Evolutionary conservation across 2,329 filamentous ascomycete species (phyloP).

Genomic region (Aspergillus awamori): DNA sequence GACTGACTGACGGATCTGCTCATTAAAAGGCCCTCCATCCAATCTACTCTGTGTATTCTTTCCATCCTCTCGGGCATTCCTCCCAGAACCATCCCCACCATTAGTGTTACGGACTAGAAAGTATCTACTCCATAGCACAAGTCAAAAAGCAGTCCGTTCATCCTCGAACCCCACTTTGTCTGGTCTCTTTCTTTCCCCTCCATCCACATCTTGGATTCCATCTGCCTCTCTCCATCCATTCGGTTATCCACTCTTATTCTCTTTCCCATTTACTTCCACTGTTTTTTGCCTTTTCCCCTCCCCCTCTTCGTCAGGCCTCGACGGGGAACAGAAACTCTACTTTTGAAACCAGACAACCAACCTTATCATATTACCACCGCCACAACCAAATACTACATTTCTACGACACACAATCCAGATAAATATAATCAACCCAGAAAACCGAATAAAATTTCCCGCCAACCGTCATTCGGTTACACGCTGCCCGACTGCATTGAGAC

Average conservation of each 20-base stretch:
- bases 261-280: conserved; percentile 18
- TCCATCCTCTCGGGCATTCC: neutral
- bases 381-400: too few relatives aligned
- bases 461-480: conserved; percentile 20
- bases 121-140: too few relatives aligned
- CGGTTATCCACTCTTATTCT: neutral
- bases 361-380: neutral
- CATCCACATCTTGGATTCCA: too few relatives aligned
- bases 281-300: conserved; percentile 17
- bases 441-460: neutral
- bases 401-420: too few relatives aligned
- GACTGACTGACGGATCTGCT: neutral
- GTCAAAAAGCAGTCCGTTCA: neutral
- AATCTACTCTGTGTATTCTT: neutral
- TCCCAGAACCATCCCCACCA: neutral
- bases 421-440: too few relatives aligned
- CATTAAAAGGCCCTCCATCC: neutral
- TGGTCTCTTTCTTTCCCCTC: neutral
- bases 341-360: neutral
- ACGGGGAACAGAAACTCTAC: conserved; percentile 2
- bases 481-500: conserved; percentile 12
- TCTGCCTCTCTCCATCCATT: neutral
- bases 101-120: too few relatives aligned
- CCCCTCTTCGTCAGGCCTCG: conserved; percentile 22
- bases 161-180: neutral